Evolutionary conservation across 1,284 basidiomycete genomes (phyloP), one percentile per base, ranked within the genome.

Genomic region (Rhodotorula sp.): DNA sequence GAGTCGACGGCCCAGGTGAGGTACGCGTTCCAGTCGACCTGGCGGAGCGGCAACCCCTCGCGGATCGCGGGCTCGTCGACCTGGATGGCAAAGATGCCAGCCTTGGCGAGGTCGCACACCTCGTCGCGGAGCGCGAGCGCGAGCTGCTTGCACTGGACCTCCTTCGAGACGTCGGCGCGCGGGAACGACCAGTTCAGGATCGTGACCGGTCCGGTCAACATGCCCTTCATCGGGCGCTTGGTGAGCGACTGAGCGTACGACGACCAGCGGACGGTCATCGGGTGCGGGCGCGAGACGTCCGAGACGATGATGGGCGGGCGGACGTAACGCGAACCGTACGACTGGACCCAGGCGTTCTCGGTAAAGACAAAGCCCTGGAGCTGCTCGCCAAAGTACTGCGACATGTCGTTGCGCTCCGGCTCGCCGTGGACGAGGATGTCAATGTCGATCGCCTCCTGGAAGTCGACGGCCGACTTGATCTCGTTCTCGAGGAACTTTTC

Each of bases 181-280:
- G 96, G 96, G 95, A 99, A 99, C 56, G 96, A 99, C 96, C 96
- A 99, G 87, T 98, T 98, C 83, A 99, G 88, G 83, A 99, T 97
- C 68, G 81, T 82, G 73, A 82, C 81, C 56, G 81, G 81, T 24
- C 68, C 70, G 73, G 95, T 95, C 75, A 83, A 79, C 96, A 99
- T 99, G 78, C 95, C 95, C 90, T 99, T 99, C 92, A 99, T 95
- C 79, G 95, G 93, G 83, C 89, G 90, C 82, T 88, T 84, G 78
- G 95, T 92, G 77, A 98, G 81, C 82, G 91, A 94, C 86, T 99
- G 96, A 70, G 96, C 95, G 83, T 95, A 99, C 80, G 88, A 87
- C 76, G 91, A 94, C 96, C 96, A 99, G 82, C 88, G 88, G 79
- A 99, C 95, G 78, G 96, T 98, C 86, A 99, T 98, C 69, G 96